Conservation (phyloP, 169 alveolate genomes). For the Theileria luwenshuni region DNA sequence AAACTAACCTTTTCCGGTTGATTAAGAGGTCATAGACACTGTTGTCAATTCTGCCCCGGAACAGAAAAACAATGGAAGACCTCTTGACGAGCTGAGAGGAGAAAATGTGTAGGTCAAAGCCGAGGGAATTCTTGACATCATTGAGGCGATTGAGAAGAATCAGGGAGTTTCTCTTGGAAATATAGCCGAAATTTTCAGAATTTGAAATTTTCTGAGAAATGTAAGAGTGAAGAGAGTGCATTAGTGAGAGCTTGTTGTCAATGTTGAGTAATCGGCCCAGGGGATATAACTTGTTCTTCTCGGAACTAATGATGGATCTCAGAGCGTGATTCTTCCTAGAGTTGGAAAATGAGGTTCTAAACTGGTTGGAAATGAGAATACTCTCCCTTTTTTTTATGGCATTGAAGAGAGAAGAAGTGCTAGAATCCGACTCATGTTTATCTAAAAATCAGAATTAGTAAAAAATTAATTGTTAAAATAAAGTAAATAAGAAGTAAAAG, state of each 20-base stretch:
- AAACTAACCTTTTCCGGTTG: constrained; percentile 40
- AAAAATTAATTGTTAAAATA: background rate
- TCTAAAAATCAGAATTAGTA: background rate
- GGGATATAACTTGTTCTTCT: constrained; percentile 20
- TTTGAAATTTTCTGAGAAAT: background rate
- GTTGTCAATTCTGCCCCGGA: constrained; percentile 29
- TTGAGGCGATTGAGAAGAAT: background rate
- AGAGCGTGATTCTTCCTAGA: background rate
- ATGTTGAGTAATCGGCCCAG: constrained; percentile 2
- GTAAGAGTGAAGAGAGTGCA: constrained; percentile 9
- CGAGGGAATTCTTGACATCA: constrained; percentile 2
- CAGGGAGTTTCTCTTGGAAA: background rate
- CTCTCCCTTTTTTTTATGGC: constrained; percentile 19
- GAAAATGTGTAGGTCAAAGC: constrained; percentile 17
- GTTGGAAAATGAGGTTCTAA: background rate
- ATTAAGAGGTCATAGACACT: constrained; percentile 14
- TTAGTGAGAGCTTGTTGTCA: constrained; percentile 9
- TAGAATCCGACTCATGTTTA: background rate
- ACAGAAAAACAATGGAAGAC: constrained; percentile 27
- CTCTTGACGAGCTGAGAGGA: background rate
- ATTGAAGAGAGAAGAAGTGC: constrained; percentile 12
- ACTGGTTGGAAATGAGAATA: constrained; percentile 2
- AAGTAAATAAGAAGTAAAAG: background rate
- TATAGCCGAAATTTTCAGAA: constrained; percentile 12
- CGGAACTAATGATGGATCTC: constrained; percentile 18